Percentiles rank a stretch among this genome's conserved stretches.
These are phyloP conservation scores for Fragilaria crotonensis DNA, from an alignment of 108 stramenopile species.

Conservation along the genomic window DNA sequence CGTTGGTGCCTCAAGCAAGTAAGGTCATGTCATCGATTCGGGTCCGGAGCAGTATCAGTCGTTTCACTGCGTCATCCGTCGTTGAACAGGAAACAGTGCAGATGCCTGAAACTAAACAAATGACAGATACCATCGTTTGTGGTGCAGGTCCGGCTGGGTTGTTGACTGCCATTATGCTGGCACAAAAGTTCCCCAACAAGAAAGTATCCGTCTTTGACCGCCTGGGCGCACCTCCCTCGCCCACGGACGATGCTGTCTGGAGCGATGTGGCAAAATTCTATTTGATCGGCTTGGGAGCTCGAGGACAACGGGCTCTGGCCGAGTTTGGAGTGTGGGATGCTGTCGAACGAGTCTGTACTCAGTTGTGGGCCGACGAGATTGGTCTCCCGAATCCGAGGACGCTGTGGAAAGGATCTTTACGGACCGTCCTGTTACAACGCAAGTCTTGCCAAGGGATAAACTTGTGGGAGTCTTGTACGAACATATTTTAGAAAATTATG, in stretches of 20 bases:
- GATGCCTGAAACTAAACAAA: neutral
- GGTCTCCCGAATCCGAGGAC: constrained; percentile 48
- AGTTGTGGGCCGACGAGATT: constrained; percentile 77
- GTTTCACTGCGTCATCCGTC: too few species aligned
- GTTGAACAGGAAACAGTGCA: too few species aligned
- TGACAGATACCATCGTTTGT: constrained; percentile 39
- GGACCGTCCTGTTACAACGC: constrained; percentile 50
- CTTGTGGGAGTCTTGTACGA: constrained; percentile 63
- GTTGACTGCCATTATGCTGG: constrained; percentile 59
- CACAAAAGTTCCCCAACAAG: constrained; percentile 30
- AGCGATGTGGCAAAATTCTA: constrained; percentile 53
- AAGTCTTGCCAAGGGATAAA: constrained; percentile 74
- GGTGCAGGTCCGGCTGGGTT: constrained; percentile 73
- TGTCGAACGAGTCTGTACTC: constrained; percentile 45
- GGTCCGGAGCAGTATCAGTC: too few species aligned
- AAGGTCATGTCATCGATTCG: too few species aligned
- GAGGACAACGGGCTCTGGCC: constrained; percentile 71
- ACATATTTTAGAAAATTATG: constrained; percentile 43
- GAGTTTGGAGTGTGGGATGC: constrained; percentile 69
- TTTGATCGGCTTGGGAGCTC: constrained; percentile 66
- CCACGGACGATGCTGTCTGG: constrained; percentile 56
- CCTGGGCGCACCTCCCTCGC: constrained; percentile 39
- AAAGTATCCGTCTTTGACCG: constrained; percentile 61
- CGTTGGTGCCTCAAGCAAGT: too few species aligned
- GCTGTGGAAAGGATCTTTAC: constrained; percentile 61